phyloP scores from a whole-genome alignment of 352 stramenopile genomes.

The Phytopythium vexans region DNA sequence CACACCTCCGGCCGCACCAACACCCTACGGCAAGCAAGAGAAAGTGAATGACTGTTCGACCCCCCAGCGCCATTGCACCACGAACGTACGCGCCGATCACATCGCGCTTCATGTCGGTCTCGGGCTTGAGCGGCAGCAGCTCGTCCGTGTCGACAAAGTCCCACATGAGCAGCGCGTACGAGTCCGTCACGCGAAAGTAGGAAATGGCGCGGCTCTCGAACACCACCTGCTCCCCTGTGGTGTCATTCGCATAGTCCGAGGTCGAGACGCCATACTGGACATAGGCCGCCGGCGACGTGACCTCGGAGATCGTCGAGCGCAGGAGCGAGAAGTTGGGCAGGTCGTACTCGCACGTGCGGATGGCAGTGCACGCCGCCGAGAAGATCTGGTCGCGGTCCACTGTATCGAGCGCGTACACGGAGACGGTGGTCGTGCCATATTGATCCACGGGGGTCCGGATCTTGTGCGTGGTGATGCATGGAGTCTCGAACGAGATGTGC shows the following conservation, averaged over 20 bases:
- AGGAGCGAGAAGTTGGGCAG: conserved; percentile 25
- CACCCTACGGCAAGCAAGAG: conserved; percentile 1
- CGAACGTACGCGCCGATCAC: conserved; percentile 36
- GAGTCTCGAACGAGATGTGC: conserved; percentile 16
- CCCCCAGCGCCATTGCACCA: neutral
- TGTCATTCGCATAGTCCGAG: conserved; percentile 21
- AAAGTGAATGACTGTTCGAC: too few relatives aligned
- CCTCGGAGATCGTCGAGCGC: conserved; percentile 18
- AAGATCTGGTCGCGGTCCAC: conserved; percentile 37
- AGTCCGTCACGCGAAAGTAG: conserved; percentile 26
- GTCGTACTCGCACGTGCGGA: conserved; percentile 18
- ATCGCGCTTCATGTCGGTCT: conserved; percentile 25
- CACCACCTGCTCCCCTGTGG: conserved; percentile 18
- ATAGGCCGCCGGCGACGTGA: conserved; percentile 18
- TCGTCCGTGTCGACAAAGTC: conserved; percentile 32
- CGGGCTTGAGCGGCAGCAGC: conserved; percentile 20
- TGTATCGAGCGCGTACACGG: conserved; percentile 33
- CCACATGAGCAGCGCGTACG: conserved; percentile 21
- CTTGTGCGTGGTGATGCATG: conserved; percentile 21
- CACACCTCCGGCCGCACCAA: conserved; percentile 10
- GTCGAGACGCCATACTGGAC: conserved; percentile 27
- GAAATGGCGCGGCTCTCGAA: conserved; percentile 3
- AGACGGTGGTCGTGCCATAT: conserved; percentile 24
- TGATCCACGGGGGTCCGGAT: conserved; percentile 21
- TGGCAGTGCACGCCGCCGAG: conserved; percentile 20